Base-by-base conservation (phyloP, 1,284 basidiomycete genomes). In the Cryptococcus neoformans region DNA sequence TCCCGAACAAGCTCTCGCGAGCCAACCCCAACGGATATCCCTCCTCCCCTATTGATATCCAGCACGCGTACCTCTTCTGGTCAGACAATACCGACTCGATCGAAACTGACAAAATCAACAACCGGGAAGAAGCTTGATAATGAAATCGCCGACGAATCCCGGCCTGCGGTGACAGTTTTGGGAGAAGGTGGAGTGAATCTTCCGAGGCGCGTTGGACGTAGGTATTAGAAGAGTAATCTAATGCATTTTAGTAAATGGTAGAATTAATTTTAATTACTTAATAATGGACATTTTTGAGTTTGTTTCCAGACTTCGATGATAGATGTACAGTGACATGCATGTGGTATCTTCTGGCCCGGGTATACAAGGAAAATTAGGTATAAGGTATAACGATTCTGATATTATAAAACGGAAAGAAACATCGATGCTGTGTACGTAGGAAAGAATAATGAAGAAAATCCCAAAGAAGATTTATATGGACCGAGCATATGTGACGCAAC, bases 141-240 rank as follows among this genome's bases (percentile, higher is more conserved):
- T 10, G 51, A 16, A 14, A 47, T 51, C 3, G 42, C 44, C 12
- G 60, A 64, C n/a, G 55, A 56, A 35, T 45, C 52, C 11, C 52
- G 62, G 37, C 56, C 60, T 28, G 48, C 45, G 12, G 45, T 67
- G 51, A 54, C 42, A 38, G 58, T 62, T 14, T 49, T 67, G 5
- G 62, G 62, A 4, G 65, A 67, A 38, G 63, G 59, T 7, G 63
- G 65, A 5, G 54, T 58, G 6, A 67, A 67, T 38, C 56, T 67
- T 4, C 65, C 65, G 14, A 53, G 63, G 42, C 53, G 59, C 28
- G 28, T 3, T 28, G 28, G 14, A 34, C 39, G 16, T 16, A 40
- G 38, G 50, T 34, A 34, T 21, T 44, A 44, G 42, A 44, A 21
- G 6, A 44, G 42, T 12, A 44, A 12, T n/a, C n/a, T 44, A 21